phyloP scores from a whole-genome alignment of 345 rosid species.

The Clausena lansium region DNA sequence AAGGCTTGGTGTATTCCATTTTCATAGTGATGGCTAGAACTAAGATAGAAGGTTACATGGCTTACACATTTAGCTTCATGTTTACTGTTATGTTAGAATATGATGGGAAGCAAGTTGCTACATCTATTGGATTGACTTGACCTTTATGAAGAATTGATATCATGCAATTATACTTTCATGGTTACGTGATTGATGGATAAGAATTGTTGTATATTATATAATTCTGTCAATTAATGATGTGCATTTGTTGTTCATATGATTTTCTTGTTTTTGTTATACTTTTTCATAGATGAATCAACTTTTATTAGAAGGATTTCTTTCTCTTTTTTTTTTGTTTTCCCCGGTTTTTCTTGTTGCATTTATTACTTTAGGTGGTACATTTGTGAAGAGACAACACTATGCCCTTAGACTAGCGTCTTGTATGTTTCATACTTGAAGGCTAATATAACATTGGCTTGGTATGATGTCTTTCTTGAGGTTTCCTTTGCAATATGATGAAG shows the following conservation, averaged over 20 bases:
- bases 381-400: slow-evolving; percentile 72
- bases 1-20: neutral
- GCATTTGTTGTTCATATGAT: neutral
- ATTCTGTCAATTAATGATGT: neutral
- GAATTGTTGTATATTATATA: neutral
- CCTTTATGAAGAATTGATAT: neutral
- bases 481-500: neutral
- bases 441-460: slow-evolving; percentile 72
- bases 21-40: neutral
- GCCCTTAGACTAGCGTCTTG: slow-evolving; percentile 88
- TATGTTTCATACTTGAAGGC: slow-evolving; percentile 66
- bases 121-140: neutral
- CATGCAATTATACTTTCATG: neutral
- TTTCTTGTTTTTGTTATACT: too few species aligned
- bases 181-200: neutral
- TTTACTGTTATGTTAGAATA: neutral
- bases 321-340: too few species aligned
- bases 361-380: slow-evolving; percentile 78
- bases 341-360: neutral
- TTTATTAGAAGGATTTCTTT: neutral
- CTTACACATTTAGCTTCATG: neutral
- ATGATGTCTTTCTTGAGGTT: slow-evolving; percentile 13
- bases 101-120: neutral
- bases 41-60: neutral
- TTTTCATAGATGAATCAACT: neutral